A percentile compares a stretch with the other conserved stretches of the same genome.
These are phyloP conservation scores for Metahyphopichia silvanorum DNA, from an alignment of 805 yeast genomes.

Conservation along the genomic window DNA sequence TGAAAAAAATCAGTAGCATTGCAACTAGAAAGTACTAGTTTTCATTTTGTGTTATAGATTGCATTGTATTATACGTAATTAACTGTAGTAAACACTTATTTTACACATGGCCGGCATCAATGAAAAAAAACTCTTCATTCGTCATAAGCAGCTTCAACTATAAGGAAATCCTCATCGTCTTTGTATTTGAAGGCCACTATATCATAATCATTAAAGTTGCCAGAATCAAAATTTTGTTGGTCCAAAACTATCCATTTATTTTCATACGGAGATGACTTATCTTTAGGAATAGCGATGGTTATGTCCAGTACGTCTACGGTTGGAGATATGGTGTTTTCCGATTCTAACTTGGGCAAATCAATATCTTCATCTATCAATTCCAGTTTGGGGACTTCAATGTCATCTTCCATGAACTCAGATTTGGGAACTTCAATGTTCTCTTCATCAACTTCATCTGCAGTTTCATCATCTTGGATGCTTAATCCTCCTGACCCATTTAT, in stretches of 20 bases:
- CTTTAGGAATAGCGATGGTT: slow-evolving; percentile 41
- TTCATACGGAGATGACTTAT: slow-evolving; percentile 29
- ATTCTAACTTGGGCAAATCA: slow-evolving; percentile 3
- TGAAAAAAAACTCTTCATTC: no score
- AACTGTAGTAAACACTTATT: no score
- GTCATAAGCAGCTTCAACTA: slow-evolving; percentile 33
- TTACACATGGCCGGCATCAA: no score
- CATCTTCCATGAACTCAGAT: slow-evolving; percentile 31
- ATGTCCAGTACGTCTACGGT: slow-evolving; percentile 19
- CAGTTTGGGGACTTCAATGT: slow-evolving; percentile 6
- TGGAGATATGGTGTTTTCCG: slow-evolving; percentile 3
- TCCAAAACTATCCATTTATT: slow-evolving; percentile 34
- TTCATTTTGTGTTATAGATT: no score
- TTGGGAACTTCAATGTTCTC: slow-evolving; percentile 35
- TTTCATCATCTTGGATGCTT: slow-evolving; percentile 22
- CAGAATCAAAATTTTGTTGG: slow-evolving; percentile 19
- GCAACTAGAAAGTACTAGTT: no score
- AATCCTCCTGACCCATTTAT: slow-evolving; percentile 51
- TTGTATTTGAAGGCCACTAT: slow-evolving; percentile 38
- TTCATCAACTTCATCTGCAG: slow-evolving; percentile 16
- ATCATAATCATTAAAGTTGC: slow-evolving; percentile 37
- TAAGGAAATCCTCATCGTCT: slow-evolving; percentile 33
- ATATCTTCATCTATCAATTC: slow-evolving; percentile 4
- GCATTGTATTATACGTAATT: no score
- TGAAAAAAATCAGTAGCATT: slow-evolving; percentile 1